Evolutionary conservation across 2,329 filamentous ascomycete species (phyloP), one percentile per base, ranked within the genome.

Genomic region (Ceratocystiopsis minuta): DNA sequence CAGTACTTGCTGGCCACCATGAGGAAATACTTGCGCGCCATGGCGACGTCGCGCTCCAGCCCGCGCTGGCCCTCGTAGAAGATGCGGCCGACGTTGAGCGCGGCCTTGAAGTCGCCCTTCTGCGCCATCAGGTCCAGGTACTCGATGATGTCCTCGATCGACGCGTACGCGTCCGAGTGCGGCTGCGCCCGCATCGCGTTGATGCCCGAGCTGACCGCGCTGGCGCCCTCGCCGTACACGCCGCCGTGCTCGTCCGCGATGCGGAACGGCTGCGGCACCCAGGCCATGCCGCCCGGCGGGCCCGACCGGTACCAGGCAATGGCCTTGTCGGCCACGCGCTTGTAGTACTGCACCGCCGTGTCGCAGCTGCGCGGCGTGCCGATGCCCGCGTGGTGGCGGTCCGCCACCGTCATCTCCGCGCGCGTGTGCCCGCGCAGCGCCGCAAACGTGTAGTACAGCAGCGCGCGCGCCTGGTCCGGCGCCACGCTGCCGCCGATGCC

Each of bases 401-500:
- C 92, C 4, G 78, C 92, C 6, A 93, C 69, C 0, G 87, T 88
- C 90, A 98, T 96, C 60, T 96, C 80, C 6, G 88, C 88, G 43
- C 78, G 72, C 15, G 79, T 80, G 54, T 94, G 77, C 16, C 85
- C 88, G 42, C 75, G 75, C 49, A 86, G 69, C 1, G 90, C 90
- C 0, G 90, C 88, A 56, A 96, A 90, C 0, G 84, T 93, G 58
- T 98, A 88, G 59, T 95, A 96, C 35, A 96, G 66, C 52, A 96
- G 67, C 4, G 90, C 85, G 59, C 85, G 87, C 12, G 87, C 87
- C 60, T 96, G 90, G 53, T 98, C 82, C 36, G 75, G 72, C 55
- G 82, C 73, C 6, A 94, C 83, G 1, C 78, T 78, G 31, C 75
- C 75, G 15, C 84, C 87, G 44, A 98, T 69, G 0, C 90, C 90